A percentile compares a stretch with the other conserved stretches of the same genome.
phyloP scores from a whole-genome alignment of 2,329 filamentous ascomycete species.

The Podosphaera fusca region DNA sequence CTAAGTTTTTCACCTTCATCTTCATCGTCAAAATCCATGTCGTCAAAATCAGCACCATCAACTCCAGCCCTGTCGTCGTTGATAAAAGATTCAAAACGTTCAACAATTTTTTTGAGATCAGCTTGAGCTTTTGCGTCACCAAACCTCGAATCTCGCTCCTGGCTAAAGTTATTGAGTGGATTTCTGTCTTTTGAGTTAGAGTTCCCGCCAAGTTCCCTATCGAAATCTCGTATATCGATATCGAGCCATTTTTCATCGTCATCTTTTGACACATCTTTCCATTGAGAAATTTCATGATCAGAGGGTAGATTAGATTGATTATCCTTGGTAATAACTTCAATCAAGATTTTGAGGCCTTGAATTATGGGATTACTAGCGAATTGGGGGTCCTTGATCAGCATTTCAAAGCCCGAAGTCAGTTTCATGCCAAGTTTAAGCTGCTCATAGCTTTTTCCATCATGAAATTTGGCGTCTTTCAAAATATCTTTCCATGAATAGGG shows the following conservation, averaged over 20 bases:
- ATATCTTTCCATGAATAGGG: conserved; percentile 27
- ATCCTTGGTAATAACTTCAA: conserved; percentile 41
- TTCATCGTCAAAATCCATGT: conserved; percentile 38
- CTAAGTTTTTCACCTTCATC: conserved; percentile 27
- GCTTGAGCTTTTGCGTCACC: conserved; percentile 45
- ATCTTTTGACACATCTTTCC: conserved; percentile 37
- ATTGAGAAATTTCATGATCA: conserved; percentile 46
- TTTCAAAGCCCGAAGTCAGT: conserved; percentile 71
- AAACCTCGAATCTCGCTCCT: conserved; percentile 22
- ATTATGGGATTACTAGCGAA: conserved; percentile 45
- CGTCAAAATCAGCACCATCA: conserved; percentile 52
- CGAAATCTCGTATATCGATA: conserved; percentile 76
- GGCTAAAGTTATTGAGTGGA: conserved; percentile 2
- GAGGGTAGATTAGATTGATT: conserved; percentile 32
- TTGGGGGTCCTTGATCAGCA: conserved; percentile 47
- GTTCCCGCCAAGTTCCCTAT: conserved; percentile 44
- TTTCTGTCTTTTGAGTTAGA: conserved; percentile 19
- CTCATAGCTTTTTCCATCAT: conserved; percentile 9
- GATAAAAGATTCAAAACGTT: conserved; percentile 77
- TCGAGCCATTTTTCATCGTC: conserved; percentile 84
- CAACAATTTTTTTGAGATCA: conserved; percentile 74
- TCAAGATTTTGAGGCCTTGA: conserved; percentile 50
- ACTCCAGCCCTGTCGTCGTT: conserved; percentile 63
- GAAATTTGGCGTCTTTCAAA: conserved; percentile 11
- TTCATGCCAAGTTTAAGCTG: conserved; percentile 64